Evolutionary conservation across 108 stramenopile genomes (phyloP).

Genomic region (Nitzschia inconspicua): DNA sequence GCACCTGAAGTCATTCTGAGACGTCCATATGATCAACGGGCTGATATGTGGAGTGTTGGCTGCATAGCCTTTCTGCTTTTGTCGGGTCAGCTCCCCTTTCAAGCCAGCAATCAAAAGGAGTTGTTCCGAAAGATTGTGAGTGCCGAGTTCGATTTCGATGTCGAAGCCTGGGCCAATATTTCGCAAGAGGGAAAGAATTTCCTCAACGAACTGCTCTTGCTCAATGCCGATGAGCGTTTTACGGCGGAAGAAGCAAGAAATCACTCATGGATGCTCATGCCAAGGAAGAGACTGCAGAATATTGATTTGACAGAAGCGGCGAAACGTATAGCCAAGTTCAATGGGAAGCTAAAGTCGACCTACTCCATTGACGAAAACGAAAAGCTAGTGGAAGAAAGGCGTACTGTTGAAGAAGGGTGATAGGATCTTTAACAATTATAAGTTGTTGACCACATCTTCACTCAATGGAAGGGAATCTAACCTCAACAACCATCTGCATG

Average conservation of each 20-base stretch:
- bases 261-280: slow-evolving; percentile 81
- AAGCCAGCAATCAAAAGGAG: slow-evolving; percentile 53
- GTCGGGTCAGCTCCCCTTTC: slow-evolving; percentile 73
- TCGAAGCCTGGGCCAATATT: slow-evolving; percentile 57
- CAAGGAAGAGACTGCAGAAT: neutral
- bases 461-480: no score
- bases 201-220: slow-evolving; percentile 45
- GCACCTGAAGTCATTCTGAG: slow-evolving; percentile 86
- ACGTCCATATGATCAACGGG: slow-evolving; percentile 57
- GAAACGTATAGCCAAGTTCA: no score
- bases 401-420: no score
- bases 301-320: no score
- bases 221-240: slow-evolving; percentile 58
- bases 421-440: no score
- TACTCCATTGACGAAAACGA: no score
- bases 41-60: slow-evolving; percentile 95
- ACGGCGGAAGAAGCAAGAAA: slow-evolving; percentile 55
- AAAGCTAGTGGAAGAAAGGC: no score
- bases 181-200: slow-evolving; percentile 80
- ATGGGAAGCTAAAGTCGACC: no score
- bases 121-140: slow-evolving; percentile 57
- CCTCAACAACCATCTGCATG: no score
- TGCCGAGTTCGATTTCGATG: slow-evolving; percentile 54
- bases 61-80: slow-evolving; percentile 88
- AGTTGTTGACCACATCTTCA: no score